Evolutionary conservation across 2,329 filamentous ascomycete genomes (phyloP).

Genomic region (Penicillium sp.): DNA sequence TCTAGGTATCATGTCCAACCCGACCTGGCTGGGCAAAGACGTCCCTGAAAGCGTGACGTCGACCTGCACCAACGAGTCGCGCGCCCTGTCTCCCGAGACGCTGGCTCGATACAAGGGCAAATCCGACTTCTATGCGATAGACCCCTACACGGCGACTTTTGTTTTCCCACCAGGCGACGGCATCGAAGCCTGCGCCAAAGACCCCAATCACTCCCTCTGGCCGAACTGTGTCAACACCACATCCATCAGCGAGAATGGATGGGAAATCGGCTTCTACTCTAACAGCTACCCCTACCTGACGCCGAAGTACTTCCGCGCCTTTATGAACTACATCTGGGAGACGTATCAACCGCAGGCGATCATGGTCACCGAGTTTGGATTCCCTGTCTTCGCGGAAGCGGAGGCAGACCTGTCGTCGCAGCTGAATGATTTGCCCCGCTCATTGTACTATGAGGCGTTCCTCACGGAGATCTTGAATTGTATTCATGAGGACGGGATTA

Average conservation of each 20-base stretch:
- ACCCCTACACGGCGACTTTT: slow-evolving; percentile 3
- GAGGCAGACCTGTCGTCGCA: not conserved
- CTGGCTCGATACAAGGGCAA: not conserved
- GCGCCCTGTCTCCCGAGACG: not conserved
- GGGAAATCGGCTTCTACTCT: slow-evolving; percentile 2
- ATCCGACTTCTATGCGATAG: slow-evolving; percentile 3
- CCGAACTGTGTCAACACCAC: slow-evolving; percentile 3
- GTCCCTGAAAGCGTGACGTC: not conserved
- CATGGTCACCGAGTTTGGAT: not conserved
- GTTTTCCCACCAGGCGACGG: not conserved
- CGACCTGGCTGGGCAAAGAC: not conserved
- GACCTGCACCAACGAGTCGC: not conserved
- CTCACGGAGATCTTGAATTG: slow-evolving; percentile 2
- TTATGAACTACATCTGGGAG: not conserved
- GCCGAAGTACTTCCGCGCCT: not conserved
- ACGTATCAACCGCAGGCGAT: not conserved
- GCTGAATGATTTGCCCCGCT: not conserved
- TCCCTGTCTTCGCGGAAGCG: not conserved
- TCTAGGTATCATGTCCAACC: slow-evolving; percentile 2
- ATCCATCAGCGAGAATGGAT: not conserved
- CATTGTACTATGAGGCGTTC: slow-evolving; percentile 3
- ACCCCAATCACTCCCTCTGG: not conserved
- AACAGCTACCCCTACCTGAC: not conserved
- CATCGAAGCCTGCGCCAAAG: slow-evolving; percentile 2
- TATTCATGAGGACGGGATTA: slow-evolving; percentile 4